Evolutionary conservation across 345 rosid species (phyloP).

Genomic region (Melaleuca alternifolia): DNA sequence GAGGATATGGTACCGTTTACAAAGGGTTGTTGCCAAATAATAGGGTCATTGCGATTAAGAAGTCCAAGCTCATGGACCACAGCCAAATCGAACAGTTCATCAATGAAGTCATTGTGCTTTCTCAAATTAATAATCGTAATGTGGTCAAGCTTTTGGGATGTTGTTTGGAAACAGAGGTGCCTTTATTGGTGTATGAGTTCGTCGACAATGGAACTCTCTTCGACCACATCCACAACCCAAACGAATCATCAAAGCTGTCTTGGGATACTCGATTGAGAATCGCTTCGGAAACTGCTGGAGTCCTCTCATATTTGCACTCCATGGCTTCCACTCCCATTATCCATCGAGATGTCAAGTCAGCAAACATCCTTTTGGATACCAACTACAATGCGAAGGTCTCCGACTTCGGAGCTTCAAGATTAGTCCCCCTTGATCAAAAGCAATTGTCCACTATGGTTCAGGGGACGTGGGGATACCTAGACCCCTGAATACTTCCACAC

Average conservation of each 20-base stretch:
- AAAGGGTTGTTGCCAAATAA: slow-evolving; percentile 24
- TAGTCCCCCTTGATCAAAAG: slow-evolving; percentile 10
- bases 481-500: slow-evolving; percentile 33
- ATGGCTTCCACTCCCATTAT: slow-evolving; percentile 13
- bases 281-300: slow-evolving; percentile 12
- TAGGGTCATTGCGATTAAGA: slow-evolving; percentile 29
- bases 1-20: slow-evolving; percentile 16
- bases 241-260: slow-evolving; percentile 1
- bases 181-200: slow-evolving; percentile 25
- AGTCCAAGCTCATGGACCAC: slow-evolving; percentile 20
- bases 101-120: slow-evolving; percentile 31
- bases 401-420: slow-evolving; percentile 31
- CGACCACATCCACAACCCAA: slow-evolving; percentile 15
- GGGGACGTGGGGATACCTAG: slow-evolving; percentile 33
- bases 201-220: slow-evolving; percentile 27
- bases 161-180: slow-evolving; percentile 35
- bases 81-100: slow-evolving; percentile 32
- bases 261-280: slow-evolving; percentile 26
- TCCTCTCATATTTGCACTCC: slow-evolving; percentile 21
- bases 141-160: slow-evolving; percentile 33
- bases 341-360: slow-evolving; percentile 24
- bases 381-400: slow-evolving; percentile 21
- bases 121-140: slow-evolving; percentile 32
- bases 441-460: slow-evolving; percentile 31
- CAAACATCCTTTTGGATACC: slow-evolving; percentile 32